Conservation (phyloP, 345 rosid genomes). For the Aquilaria yunnanensis region DNA sequence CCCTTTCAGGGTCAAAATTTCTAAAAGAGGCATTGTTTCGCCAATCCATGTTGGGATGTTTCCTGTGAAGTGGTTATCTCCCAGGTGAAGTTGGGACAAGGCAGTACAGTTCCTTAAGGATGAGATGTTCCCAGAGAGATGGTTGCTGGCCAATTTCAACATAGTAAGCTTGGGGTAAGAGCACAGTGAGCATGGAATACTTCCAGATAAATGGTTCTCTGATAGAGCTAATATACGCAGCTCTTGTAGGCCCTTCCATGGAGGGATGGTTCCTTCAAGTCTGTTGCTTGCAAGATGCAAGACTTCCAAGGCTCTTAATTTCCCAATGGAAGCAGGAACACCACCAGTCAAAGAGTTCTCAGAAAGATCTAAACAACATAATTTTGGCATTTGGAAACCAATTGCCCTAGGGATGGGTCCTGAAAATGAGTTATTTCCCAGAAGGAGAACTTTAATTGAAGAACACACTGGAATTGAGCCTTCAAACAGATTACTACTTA, state of each 20-base stretch:
- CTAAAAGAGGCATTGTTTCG: not conserved
- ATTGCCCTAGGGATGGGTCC: slow-evolving; percentile 11
- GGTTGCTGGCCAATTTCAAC: not conserved
- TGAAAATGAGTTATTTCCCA: slow-evolving; percentile 5
- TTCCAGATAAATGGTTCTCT: slow-evolving; percentile 19
- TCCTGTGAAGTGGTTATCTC: slow-evolving; percentile 20
- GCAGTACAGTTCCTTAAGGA: slow-evolving; percentile 8
- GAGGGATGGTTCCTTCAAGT: slow-evolving; percentile 11
- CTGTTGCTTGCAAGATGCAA: slow-evolving; percentile 16
- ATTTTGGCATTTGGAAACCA: not conserved
- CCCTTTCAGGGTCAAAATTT: slow-evolving; percentile 4
- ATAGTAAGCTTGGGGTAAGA: not conserved
- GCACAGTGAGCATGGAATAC: slow-evolving; percentile 9
- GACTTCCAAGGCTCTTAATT: not conserved
- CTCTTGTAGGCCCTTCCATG: not conserved
- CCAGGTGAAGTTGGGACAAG: slow-evolving; percentile 15
- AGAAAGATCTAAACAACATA: slow-evolving; percentile 12
- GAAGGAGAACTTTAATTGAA: not conserved
- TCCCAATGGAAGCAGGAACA: slow-evolving; percentile 14
- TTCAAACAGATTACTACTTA: slow-evolving; percentile 15
- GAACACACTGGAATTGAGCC: slow-evolving; percentile 14
- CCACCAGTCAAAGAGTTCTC: slow-evolving; percentile 17
- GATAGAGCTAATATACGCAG: slow-evolving; percentile 20
- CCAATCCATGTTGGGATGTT: slow-evolving; percentile 17
- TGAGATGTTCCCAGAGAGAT: slow-evolving; percentile 6